Evolutionary conservation across 176 grass and related monocot genomes (phyloP).

Genomic region (Dactylis glomerata): DNA sequence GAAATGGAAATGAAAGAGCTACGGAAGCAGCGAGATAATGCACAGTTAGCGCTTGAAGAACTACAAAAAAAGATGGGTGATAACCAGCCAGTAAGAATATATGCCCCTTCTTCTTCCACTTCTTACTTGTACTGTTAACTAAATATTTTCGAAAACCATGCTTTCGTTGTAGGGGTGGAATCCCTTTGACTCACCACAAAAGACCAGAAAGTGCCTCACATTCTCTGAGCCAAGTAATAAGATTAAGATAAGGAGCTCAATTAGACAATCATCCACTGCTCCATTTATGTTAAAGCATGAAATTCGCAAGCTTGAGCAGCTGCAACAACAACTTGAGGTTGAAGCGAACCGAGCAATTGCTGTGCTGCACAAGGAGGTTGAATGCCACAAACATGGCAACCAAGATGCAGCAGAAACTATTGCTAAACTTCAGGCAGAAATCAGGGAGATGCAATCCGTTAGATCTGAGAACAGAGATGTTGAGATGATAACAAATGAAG

Average conservation of each 20-base stretch:
- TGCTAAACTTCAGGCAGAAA: conserved; percentile 87
- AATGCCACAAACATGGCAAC: conserved; percentile 87
- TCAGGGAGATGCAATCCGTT: conserved; percentile 69
- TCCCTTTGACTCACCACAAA: conserved; percentile 74
- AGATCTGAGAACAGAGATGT: conserved; percentile 55
- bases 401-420: conserved; percentile 97
- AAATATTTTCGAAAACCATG: conserved; percentile 8
- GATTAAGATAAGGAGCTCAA: conserved; percentile 37
- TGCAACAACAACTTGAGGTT: conserved; percentile 85
- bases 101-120: background rate
- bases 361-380: conserved; percentile 90
- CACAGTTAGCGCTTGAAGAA: conserved; percentile 58
- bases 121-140: conserved; percentile 12
- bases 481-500: conserved; percentile 45
- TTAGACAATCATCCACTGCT: conserved; percentile 78
- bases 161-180: conserved; percentile 62
- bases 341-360: conserved; percentile 90
- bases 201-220: conserved; percentile 68
- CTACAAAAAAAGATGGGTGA: conserved; percentile 54
- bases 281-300: conserved; percentile 88
- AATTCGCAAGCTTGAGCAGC: conserved; percentile 91
- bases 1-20: conserved; percentile 77
- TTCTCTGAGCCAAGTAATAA: conserved; percentile 65
- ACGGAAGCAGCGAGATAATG: conserved; percentile 71
- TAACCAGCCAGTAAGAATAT: conserved; percentile 43